phyloP scores from a whole-genome alignment of 164 flowering plant genomes.

The Dillenia turbinata region DNA sequence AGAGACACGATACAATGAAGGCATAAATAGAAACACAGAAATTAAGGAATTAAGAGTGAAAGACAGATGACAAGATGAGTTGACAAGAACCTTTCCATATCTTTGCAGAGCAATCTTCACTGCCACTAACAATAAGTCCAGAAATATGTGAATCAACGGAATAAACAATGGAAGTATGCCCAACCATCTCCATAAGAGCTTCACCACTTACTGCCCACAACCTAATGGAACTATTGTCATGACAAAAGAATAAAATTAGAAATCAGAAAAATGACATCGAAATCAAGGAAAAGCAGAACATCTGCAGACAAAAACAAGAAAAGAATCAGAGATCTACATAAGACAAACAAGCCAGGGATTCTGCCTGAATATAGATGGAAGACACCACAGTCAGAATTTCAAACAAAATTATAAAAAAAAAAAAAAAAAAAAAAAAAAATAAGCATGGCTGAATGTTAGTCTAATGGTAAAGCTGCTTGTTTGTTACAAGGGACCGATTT shows the following conservation, averaged over 20 bases:
- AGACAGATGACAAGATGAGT: too few relatives aligned
- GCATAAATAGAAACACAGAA: too few relatives aligned
- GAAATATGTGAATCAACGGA: constrained; percentile 86
- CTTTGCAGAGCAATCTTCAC: constrained; percentile 90
- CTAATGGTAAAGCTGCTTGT: too few relatives aligned
- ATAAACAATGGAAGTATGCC: constrained; percentile 91
- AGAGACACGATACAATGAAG: too few relatives aligned
- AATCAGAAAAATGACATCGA: background rate
- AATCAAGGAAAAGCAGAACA: background rate
- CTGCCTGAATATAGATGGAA: too few relatives aligned
- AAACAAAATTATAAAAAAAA: too few relatives aligned
- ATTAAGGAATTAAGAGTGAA: too few relatives aligned
- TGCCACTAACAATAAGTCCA: constrained; percentile 85
- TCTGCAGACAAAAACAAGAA: background rate
- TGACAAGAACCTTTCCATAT: constrained; percentile 86
- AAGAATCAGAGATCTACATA: background rate
- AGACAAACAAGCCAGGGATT: background rate
- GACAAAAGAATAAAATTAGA: constrained; percentile 5
- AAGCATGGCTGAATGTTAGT: too few relatives aligned
- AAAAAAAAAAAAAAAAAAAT: too few relatives aligned
- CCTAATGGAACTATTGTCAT: constrained; percentile 61
- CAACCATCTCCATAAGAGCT: constrained; percentile 92
- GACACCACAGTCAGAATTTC: too few relatives aligned
- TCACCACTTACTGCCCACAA: constrained; percentile 90
- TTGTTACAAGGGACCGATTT: too few relatives aligned